Base-by-base conservation (phyloP, 345 rosid species). In the Moricandia moricandioides region DNA sequence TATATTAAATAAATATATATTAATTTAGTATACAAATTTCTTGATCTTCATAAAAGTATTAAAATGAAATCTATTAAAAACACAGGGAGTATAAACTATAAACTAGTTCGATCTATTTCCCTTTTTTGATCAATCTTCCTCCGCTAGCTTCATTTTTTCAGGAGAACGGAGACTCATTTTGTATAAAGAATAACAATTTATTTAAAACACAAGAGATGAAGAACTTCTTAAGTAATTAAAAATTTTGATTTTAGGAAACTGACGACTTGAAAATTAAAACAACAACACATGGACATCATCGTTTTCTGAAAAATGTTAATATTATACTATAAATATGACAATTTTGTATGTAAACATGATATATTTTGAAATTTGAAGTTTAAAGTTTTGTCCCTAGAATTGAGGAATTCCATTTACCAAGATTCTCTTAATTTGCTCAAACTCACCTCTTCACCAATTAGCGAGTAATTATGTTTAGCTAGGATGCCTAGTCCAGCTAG, bases 321-420 rank as follows among this genome's bases (percentile, higher is more conserved):
- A 64, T 18, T 18, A 16, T 16, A 35, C n/a, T n/a, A n/a, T n/a
- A 24, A 26, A 12, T 5, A 1, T 59, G 33, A 17, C 12, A 7
- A 10, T 17, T 40, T 21, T 35, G 49, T 8, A 26, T n/a, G 17
- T 51, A 62, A 47, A 56, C 71, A 33, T 70, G 67, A 58, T 58
- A 34, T 27, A 72, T 37, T 71, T 67, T 72, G 66, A 78, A 60
- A 61, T 60, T 64, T 61, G 69, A 72, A 78, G 51, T 10, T 31
- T 37, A 5, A 27, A 33, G 24, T 24, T 35, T 45, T 71, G 8
- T n/a, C 78, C 78, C 74, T 72, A 62, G 66, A 68, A 62, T 72
- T 67, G 82, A 72, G 82, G 82, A 67, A 73, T 67, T 78, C 66
- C 82, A 68, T 26, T 73, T 73, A 78, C 82, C 82, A 78, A 78